A percentile compares a stretch with the other conserved stretches of the same genome.
Conservation (phyloP, 164 flowering plant genomes). For the Nymphaea thermarum region DNA sequence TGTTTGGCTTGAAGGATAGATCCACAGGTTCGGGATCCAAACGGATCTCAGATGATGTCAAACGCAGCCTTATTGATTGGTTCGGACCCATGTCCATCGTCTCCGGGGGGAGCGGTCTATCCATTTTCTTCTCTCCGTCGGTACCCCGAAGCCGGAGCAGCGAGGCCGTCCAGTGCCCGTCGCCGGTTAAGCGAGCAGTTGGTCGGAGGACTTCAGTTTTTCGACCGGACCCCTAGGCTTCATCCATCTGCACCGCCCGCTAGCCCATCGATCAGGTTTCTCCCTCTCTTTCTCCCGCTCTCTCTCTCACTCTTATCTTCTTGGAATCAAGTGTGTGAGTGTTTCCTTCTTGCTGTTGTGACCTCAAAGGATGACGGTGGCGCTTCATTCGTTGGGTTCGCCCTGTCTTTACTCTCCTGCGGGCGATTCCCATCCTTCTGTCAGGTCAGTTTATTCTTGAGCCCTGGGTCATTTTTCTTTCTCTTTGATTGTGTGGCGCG, state of each 20-base stretch:
- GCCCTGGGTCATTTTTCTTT: slow-evolving; percentile 14
- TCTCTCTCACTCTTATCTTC: not conserved
- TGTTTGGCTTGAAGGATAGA: too few relatives aligned
- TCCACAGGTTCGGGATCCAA: too few relatives aligned
- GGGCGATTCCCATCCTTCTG: slow-evolving; percentile 23
- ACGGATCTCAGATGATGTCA: too few relatives aligned
- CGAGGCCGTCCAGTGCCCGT: too few relatives aligned
- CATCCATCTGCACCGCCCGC: not conserved
- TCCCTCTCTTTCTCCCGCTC: not conserved
- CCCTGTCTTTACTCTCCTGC: slow-evolving; percentile 19
- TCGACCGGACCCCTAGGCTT: not conserved
- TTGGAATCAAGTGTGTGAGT: not conserved
- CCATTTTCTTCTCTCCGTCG: too few relatives aligned
- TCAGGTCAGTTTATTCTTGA: not conserved
- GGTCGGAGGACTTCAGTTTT: not conserved
- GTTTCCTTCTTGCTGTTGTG: not conserved
- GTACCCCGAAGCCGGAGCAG: too few relatives aligned
- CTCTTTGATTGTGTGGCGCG: not conserved
- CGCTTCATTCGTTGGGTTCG: slow-evolving; percentile 22
- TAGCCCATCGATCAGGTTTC: not conserved
- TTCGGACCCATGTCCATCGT: too few relatives aligned
- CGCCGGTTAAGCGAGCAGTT: too few relatives aligned
- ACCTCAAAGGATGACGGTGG: slow-evolving; percentile 18
- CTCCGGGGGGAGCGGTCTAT: too few relatives aligned
- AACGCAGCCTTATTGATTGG: too few relatives aligned